Conservation (phyloP, 2,329 filamentous ascomycete species). For the Aureobasidium sp. region DNA sequence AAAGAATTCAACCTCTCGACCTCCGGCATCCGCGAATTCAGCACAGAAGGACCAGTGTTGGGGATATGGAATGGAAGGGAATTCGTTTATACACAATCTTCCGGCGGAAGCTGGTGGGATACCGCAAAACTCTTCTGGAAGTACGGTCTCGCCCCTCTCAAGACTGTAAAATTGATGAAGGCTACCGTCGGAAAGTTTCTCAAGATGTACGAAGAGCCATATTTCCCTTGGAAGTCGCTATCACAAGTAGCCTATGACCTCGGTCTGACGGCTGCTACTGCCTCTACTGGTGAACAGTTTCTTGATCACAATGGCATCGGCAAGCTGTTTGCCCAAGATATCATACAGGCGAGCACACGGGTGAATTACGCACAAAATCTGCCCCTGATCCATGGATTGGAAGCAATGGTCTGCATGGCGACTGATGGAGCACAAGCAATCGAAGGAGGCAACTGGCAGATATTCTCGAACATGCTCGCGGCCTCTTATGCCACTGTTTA, state of each 20-base stretch:
- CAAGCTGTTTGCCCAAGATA: slow-evolving; percentile 60
- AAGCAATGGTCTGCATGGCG: slow-evolving; percentile 87
- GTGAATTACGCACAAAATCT: slow-evolving; percentile 95
- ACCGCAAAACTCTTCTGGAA: slow-evolving; percentile 70
- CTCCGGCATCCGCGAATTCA: slow-evolving; percentile 24
- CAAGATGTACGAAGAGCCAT: slow-evolving; percentile 67
- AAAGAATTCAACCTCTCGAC: slow-evolving; percentile 60
- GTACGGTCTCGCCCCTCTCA: slow-evolving; percentile 72
- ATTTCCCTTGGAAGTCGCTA: slow-evolving; percentile 77
- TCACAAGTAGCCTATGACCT: slow-evolving; percentile 59
- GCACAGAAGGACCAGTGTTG: slow-evolving; percentile 45
- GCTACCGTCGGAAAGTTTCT: slow-evolving; percentile 63
- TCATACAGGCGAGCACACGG: slow-evolving; percentile 82
- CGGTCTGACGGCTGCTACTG: slow-evolving; percentile 57
- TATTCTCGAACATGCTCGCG: slow-evolving; percentile 75
- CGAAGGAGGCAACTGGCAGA: slow-evolving; percentile 83
- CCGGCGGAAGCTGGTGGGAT: slow-evolving; percentile 66
- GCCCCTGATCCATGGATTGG: slow-evolving; percentile 74
- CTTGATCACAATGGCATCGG: slow-evolving; percentile 60
- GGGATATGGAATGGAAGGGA: slow-evolving; percentile 76
- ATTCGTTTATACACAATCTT: slow-evolving; percentile 61
- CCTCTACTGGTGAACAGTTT: slow-evolving; percentile 63
- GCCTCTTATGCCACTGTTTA: slow-evolving; percentile 51
- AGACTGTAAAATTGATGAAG: slow-evolving; percentile 64
- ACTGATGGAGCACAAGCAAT: slow-evolving; percentile 74